These are phyloP conservation scores for Talaromyces sp. DNA, from an alignment of 2,329 filamentous ascomycete species.

Conservation along the genomic window DNA sequence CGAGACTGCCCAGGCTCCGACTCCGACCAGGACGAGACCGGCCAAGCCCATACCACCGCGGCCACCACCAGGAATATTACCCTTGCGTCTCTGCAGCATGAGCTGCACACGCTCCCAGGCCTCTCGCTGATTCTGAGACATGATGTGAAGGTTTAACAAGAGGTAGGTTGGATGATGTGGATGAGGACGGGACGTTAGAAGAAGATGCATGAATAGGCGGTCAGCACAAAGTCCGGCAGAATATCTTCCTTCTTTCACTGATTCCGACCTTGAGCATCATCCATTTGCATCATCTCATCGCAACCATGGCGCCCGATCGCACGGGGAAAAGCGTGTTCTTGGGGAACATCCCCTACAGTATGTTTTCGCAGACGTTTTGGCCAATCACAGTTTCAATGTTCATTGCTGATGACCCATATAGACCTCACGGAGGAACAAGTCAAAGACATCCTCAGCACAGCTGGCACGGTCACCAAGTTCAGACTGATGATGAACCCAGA, in stretches of 20 bases:
- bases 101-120: conserved; percentile 67
- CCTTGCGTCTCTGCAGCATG: conserved; percentile 58
- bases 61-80: conserved; percentile 58
- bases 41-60: conserved; percentile 58
- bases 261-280: conserved; percentile 10
- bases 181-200: conserved; percentile 27
- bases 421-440: conserved; percentile 96
- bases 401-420: conserved; percentile 44
- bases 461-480: conserved; percentile 88
- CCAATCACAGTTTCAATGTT: background rate
- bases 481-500: conserved; percentile 94
- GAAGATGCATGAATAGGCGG: conserved; percentile 28
- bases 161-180: conserved; percentile 21
- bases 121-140: conserved; percentile 63
- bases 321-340: conserved; percentile 51
- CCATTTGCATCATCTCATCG: conserved; percentile 8
- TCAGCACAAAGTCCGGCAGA: conserved; percentile 34
- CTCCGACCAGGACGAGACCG: conserved; percentile 56
- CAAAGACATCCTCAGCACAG: conserved; percentile 86
- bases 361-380: conserved; percentile 41
- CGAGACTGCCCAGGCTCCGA: conserved; percentile 45
- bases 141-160: conserved; percentile 33
- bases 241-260: conserved; percentile 17
- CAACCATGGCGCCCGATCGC: conserved; percentile 48
- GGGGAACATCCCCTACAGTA: conserved; percentile 68